Conservation (phyloP, 1,284 basidiomycete genomes). For the Ustilago curta region DNA sequence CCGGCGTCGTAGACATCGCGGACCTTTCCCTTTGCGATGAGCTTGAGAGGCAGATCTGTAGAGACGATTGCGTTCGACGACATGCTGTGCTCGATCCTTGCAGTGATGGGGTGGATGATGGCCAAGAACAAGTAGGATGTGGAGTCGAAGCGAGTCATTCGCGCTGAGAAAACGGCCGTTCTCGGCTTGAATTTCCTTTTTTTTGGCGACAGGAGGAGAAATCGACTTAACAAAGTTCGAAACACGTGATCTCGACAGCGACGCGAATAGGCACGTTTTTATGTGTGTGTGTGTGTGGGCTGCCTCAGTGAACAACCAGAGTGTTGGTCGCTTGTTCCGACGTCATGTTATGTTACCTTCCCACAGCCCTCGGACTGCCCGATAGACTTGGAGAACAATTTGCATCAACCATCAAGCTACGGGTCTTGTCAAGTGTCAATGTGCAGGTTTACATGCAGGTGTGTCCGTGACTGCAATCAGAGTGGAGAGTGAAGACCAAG, state of each 20-base stretch:
- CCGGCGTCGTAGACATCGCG: constrained; percentile 68
- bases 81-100: constrained; percentile 13
- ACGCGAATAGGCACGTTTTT: constrained; percentile 9
- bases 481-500: constrained; percentile 5
- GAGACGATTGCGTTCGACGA: constrained; percentile 45
- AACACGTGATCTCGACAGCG: constrained; percentile 20
- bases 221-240: background rate
- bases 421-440: too few species aligned
- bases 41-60: constrained; percentile 63
- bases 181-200: constrained; percentile 1
- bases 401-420: too few species aligned
- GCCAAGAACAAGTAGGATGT: background rate
- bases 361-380: too few species aligned
- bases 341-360: too few species aligned
- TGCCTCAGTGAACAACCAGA: constrained; percentile 14
- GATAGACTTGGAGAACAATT: too few species aligned
- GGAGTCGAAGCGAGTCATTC: constrained; percentile 21
- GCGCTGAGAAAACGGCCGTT: constrained; percentile 5
- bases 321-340: background rate
- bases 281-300: background rate
- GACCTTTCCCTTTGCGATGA: constrained; percentile 68
- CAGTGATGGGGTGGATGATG: constrained; percentile 2
- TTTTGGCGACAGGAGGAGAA: background rate
- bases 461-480: background rate
- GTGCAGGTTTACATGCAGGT: too few species aligned